Evolutionary conservation across 257 asterid genomes (phyloP), one percentile per base, ranked within the genome.

Genomic region (Pogostemon cablin): DNA sequence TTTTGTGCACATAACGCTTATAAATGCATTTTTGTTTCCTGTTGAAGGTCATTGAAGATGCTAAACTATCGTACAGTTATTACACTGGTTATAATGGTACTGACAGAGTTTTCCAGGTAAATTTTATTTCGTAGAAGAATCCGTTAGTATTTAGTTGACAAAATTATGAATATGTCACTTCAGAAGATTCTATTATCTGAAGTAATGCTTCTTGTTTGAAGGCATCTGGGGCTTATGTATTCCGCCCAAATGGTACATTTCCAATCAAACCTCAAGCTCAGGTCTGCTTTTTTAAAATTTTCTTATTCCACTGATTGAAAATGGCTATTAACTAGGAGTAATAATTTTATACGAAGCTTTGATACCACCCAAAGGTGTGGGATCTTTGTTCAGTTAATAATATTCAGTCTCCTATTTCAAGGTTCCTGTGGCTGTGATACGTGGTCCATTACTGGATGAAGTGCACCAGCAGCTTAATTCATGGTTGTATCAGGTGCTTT

Each of bases 221-320:
- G 88, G 95, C 92, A 73, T 90, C 96, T 62, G 96, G 96, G 72
- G 96, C 96, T 64, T 90, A 87, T 78, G 84, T 90, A 72, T 90
- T 90, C 85, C 95, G 95, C 42, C 96, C 96, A 62, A 90, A 90
- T 78, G 88, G 84, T 42, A 77, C 96, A 69, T 77, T 81, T 80
- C 82, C 86, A 1, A 68, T 90, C 57, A 78, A 75, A 68, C 81
- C 88, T 79, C 84, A 84, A 68, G 77, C 74, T 80, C 75, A 82
- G 86, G 95, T 80, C 79, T 61, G 74, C 56, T 58, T 9, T 75
- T 71, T 79, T 61, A 47, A 55, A 11, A 41, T 62, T 25, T 71
- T 65, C 54, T 38, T 64, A 54, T 54, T 73, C 50, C 57, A 54
- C 38, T 34, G 52, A 40, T 64, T 65, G 50, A 50, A 25, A 60